phyloP scores from a whole-genome alignment of 495 filamentous ascomycete genomes.

The Penicillium macrosclerotiorum region DNA sequence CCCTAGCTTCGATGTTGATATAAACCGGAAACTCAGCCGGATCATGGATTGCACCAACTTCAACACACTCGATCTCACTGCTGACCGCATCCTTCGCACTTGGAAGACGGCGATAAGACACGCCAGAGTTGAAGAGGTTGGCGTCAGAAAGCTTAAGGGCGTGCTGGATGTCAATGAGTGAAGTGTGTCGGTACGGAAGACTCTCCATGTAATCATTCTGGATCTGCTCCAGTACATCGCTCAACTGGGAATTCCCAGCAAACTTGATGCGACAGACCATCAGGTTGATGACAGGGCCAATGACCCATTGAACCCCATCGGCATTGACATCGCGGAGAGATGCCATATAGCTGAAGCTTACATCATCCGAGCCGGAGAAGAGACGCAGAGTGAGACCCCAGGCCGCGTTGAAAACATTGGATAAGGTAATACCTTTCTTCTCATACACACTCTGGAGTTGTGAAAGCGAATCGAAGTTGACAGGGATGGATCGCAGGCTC shows the following conservation, averaged over 20 bases:
- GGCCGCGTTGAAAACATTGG: slow-evolving; percentile 51
- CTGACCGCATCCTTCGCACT: slow-evolving; percentile 14
- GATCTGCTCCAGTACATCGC: slow-evolving; percentile 34
- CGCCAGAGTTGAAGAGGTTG: slow-evolving; percentile 43
- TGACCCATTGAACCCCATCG: slow-evolving; percentile 42
- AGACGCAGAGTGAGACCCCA: slow-evolving; percentile 53
- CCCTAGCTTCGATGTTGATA: slow-evolving; percentile 52
- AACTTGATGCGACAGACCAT: slow-evolving; percentile 50
- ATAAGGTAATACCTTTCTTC: slow-evolving; percentile 46
- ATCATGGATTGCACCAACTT: slow-evolving; percentile 47
- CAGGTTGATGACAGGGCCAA: slow-evolving; percentile 56
- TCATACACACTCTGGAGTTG: slow-evolving; percentile 44
- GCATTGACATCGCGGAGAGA: slow-evolving; percentile 51
- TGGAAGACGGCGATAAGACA: slow-evolving; percentile 45
- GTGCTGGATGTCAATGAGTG: slow-evolving; percentile 55
- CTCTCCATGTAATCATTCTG: slow-evolving; percentile 52
- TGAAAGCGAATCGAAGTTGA: slow-evolving; percentile 28
- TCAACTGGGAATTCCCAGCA: slow-evolving; percentile 19
- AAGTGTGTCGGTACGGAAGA: slow-evolving; percentile 45
- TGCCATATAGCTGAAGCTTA: slow-evolving; percentile 54
- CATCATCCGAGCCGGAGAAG: slow-evolving; percentile 49
- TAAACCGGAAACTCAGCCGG: slow-evolving; percentile 56
- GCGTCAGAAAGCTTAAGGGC: slow-evolving; percentile 36
- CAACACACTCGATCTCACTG: slow-evolving; percentile 36
- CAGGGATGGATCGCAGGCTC: slow-evolving; percentile 31